Percentiles rank a stretch among this genome's conserved stretches.
Evolutionary conservation across 495 filamentous ascomycete species (phyloP).

Genomic region (Xylaria intraflava): DNA sequence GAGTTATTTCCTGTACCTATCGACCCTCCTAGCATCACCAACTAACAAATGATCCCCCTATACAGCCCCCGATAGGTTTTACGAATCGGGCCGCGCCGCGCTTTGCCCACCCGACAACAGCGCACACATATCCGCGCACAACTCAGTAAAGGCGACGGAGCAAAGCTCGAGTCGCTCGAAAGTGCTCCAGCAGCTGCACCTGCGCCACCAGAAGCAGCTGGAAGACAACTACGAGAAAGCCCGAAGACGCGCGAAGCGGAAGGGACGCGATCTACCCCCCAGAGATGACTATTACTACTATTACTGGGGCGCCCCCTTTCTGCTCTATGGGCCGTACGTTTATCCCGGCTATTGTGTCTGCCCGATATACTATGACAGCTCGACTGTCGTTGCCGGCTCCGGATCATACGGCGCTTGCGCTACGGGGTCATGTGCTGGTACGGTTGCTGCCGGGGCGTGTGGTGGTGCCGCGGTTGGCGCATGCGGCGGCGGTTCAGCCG

Average conservation of each 20-base stretch:
- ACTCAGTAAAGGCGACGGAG: slow-evolving; percentile 38
- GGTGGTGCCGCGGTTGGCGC: slow-evolving; percentile 42
- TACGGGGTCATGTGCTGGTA: slow-evolving; percentile 36
- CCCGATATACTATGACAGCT: slow-evolving; percentile 43
- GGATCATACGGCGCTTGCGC: slow-evolving; percentile 35
- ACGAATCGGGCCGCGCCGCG: slow-evolving; percentile 47
- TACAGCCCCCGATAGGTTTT: slow-evolving; percentile 47
- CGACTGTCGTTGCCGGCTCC: slow-evolving; percentile 47
- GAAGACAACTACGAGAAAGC: slow-evolving; percentile 57
- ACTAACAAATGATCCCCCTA: slow-evolving; percentile 21
- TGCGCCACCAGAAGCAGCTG: slow-evolving; percentile 44
- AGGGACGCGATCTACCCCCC: slow-evolving; percentile 44
- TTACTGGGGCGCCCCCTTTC: slow-evolving; percentile 48
- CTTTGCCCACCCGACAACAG: slow-evolving; percentile 50
- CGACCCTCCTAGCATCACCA: slow-evolving; percentile 27
- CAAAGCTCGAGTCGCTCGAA: slow-evolving; percentile 41
- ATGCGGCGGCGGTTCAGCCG: slow-evolving; percentile 40
- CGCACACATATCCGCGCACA: slow-evolving; percentile 71
- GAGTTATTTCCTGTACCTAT: background rate
- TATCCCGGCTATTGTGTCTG: slow-evolving; percentile 27
- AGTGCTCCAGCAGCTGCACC: slow-evolving; percentile 45
- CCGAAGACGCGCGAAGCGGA: slow-evolving; percentile 54
- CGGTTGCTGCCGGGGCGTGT: slow-evolving; percentile 30
- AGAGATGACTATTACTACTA: slow-evolving; percentile 46
- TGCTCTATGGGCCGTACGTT: slow-evolving; percentile 31